A percentile compares a stretch with the other conserved stretches of the same genome.
Evolutionary conservation across 257 asterid species (phyloP).

Genomic region (Solanum etuberosum): DNA sequence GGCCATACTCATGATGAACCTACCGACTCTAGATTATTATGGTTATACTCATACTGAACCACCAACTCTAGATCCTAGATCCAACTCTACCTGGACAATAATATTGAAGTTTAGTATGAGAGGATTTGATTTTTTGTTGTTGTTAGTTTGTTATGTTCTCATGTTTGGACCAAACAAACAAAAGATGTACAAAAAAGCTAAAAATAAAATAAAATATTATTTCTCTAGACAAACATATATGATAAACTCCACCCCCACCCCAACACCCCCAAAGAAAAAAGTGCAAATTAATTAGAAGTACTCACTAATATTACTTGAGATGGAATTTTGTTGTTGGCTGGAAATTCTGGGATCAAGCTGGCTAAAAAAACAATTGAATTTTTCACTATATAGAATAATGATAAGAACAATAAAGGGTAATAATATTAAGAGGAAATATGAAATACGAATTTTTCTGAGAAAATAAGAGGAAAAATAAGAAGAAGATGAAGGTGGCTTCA

Average conservation of each 20-base stretch:
- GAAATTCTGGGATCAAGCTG: background rate
- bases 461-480: conserved; percentile 12
- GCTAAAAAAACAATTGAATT: conserved; percentile 19
- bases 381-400: conserved; percentile 21
- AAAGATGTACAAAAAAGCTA: background rate
- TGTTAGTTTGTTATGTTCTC: background rate
- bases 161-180: background rate
- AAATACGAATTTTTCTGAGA: conserved; percentile 9
- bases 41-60: background rate
- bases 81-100: background rate
- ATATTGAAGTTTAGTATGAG: background rate
- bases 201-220: background rate
- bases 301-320: conserved; percentile 16
- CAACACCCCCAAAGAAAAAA: background rate
- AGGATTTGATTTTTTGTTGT: background rate
- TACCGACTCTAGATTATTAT: background rate
- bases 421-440: conserved; percentile 17
- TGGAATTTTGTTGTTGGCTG: background rate
- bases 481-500: conserved; percentile 19
- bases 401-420: conserved; percentile 20
- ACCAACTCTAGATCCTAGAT: background rate
- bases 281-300: background rate
- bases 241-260: background rate
- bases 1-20: no score
- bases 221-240: background rate